Conservation (phyloP, 2,329 filamentous ascomycete genomes). For the Trichophaea hybrida region DNA sequence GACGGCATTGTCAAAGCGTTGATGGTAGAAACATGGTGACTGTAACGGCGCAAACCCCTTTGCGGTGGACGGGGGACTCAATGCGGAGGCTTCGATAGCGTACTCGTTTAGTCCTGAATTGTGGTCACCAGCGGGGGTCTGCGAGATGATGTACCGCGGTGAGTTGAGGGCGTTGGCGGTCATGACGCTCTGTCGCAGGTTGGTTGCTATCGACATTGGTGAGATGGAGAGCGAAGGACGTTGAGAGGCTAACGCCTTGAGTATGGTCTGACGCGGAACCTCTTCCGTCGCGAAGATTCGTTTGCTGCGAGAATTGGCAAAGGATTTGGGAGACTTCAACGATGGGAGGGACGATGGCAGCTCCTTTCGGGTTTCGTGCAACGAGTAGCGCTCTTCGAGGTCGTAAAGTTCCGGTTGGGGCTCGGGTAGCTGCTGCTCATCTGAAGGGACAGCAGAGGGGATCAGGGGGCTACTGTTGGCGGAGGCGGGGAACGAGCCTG, state of each 20-base stretch:
- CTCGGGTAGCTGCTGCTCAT: background rate
- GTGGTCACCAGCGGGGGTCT: background rate
- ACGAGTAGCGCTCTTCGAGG: background rate
- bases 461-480: background rate
- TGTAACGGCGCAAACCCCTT: conserved; percentile 44
- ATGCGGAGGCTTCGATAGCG: conserved; percentile 2
- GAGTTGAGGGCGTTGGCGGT: conserved; percentile 7
- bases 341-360: background rate
- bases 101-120: background rate
- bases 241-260: conserved; percentile 61
- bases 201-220: conserved; percentile 23
- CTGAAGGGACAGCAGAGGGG: background rate
- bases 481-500: background rate
- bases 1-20: conserved; percentile 89
- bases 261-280: conserved; percentile 62
- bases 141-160: background rate
- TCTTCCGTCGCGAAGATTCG: background rate
- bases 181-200: conserved; percentile 10
- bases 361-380: background rate
- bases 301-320: background rate
- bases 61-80: conserved; percentile 9
- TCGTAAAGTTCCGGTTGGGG: background rate
- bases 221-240: conserved; percentile 24
- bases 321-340: background rate
- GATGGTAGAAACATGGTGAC: conserved; percentile 95